Conservation (phyloP, 192 early-diverging fungal species). For the Entomortierella beljakovae region DNA sequence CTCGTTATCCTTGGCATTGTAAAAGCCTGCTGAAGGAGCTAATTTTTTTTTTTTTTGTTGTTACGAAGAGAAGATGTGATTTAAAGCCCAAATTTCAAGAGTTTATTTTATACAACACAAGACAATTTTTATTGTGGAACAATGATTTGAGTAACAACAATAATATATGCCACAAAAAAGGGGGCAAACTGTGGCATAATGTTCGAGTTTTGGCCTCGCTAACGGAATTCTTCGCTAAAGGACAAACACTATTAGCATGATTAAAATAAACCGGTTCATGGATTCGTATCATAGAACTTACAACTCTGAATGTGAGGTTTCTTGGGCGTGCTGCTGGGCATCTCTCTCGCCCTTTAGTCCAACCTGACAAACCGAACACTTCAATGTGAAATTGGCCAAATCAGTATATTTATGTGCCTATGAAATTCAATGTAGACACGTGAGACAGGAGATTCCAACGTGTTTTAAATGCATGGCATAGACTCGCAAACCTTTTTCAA, state of each 20-base stretch:
- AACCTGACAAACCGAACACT: conserved; percentile 69
- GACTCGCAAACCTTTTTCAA: conserved; percentile 55
- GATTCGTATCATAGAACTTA: conserved; percentile 10
- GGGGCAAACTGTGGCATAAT: too few species aligned
- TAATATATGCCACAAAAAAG: too few species aligned
- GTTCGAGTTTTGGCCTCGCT: too few species aligned
- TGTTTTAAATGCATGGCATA: background rate
- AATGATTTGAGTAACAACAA: too few species aligned
- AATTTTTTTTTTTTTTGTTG: too few species aligned
- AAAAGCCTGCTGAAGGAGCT: too few species aligned
- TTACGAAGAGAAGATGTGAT: too few species aligned
- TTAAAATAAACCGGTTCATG: background rate
- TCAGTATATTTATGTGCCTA: conserved; percentile 81
- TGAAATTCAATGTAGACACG: background rate
- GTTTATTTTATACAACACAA: too few species aligned
- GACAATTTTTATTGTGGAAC: too few species aligned
- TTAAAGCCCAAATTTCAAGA: too few species aligned
- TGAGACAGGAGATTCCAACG: too few species aligned
- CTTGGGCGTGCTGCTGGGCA: conserved; percentile 69
- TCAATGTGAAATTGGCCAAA: conserved; percentile 76
- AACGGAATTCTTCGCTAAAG: background rate
- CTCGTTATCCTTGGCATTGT: background rate
- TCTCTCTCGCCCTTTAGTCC: conserved; percentile 71
- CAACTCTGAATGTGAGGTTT: conserved; percentile 53
- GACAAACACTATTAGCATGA: too few species aligned